phyloP scores from a whole-genome alignment of 306 rosid genomes.

The Ormosia semicastrata region DNA sequence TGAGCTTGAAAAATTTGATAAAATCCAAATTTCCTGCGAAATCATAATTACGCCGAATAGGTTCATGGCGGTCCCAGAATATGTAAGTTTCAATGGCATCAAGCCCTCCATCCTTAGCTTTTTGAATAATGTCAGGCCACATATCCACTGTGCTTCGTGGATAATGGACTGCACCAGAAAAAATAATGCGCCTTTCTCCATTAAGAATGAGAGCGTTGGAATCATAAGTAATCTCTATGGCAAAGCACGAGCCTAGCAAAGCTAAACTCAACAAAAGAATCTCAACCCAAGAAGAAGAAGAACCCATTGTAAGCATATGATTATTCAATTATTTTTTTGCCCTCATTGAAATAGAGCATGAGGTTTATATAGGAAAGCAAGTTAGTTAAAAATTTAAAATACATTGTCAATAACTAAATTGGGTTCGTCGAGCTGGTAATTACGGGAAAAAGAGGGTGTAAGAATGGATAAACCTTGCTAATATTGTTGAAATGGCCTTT shows the following conservation, averaged over 20 bases:
- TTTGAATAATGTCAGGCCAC: conserved; percentile 33
- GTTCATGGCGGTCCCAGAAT: conserved; percentile 38
- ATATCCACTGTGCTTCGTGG: conserved; percentile 23
- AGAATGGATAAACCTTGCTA: neutral
- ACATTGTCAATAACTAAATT: neutral
- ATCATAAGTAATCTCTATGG: conserved; percentile 1
- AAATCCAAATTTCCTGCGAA: conserved; percentile 34
- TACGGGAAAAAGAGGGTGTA: neutral
- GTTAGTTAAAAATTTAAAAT: too few species aligned
- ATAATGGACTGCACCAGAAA: conserved; percentile 33
- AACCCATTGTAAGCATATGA: neutral
- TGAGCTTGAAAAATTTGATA: conserved; percentile 24
- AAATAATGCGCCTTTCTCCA: conserved; percentile 22
- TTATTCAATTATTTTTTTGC: neutral
- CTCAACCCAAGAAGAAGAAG: neutral
- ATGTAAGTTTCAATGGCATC: conserved; percentile 35
- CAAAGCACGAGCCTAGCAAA: neutral
- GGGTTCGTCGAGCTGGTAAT: neutral
- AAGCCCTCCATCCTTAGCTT: conserved; percentile 33
- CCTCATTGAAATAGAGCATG: neutral
- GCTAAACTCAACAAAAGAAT: neutral
- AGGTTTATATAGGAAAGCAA: neutral
- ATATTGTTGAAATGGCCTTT: neutral
- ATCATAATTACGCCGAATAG: neutral
- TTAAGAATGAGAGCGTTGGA: conserved; percentile 30